Base-by-base conservation (phyloP, 139 green algal species). In the Auxenochlorella pyrenoidosa region DNA sequence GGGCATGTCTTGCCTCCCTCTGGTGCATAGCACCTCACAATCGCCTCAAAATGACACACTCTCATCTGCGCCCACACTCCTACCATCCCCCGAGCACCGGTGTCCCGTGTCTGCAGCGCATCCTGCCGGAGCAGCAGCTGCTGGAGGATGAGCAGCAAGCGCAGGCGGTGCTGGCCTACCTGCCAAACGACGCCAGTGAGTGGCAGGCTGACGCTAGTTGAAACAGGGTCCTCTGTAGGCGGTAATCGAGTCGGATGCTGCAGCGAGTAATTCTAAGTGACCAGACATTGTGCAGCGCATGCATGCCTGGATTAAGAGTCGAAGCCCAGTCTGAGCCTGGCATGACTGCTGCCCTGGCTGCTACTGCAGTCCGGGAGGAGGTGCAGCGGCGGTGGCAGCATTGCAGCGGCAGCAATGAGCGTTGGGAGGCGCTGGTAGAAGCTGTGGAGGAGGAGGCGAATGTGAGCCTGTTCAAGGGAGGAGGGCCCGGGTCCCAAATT, bases 81-180 rank as follows among this genome's bases (percentile, higher is more conserved):
- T n/a, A n/a, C n/a, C n/a, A n/a, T n/a, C n/a, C n/a, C n/a, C n/a
- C n/a, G n/a, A n/a, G n/a, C n/a, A n/a, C n/a, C n/a, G n/a, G n/a
- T 51, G 40, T 30, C 34, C 19, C 12, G 15, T 40, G 3, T 19
- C 18, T 85, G 82, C 93, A 96, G 91, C 76, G 43, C 41, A 87
- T 97, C 18, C 88, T 97, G 71, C 94, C 94, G 0, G 34, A 92
- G 68, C 95, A 98, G 90, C 51, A 76, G 51, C 93, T 99, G 82
- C 86, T 99, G 54, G 93, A 91, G 73, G 81, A 91, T 26, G 43
- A 89, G 8, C 77, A 91, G 73, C 71, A 86, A 26, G 88, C 58
- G 71, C 87, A 94, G 82, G 87, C 60, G 10, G 82, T 98, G 24
- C 92, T 98, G 81, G 66, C 88, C 30, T 91, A 96, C 76, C 89